phyloP scores from a whole-genome alignment of 352 stramenopile genomes.

The Lagenidium sp. region DNA sequence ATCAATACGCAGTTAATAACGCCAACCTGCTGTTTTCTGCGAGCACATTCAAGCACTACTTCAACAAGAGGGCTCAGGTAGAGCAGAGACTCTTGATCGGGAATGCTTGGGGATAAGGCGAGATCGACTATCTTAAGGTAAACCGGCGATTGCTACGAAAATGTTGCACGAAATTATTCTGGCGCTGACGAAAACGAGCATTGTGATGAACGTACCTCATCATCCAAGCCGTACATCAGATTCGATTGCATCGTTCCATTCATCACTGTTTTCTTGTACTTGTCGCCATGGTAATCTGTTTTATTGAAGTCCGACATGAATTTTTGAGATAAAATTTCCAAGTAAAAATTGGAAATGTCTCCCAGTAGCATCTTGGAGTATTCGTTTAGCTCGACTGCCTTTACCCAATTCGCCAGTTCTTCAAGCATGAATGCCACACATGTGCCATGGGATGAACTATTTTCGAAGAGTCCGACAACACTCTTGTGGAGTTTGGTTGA shows the following conservation, averaged over 20 bases:
- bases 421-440: constrained; percentile 33
- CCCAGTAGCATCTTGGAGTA: constrained; percentile 16
- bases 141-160: constrained; percentile 18
- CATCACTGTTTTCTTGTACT: constrained; percentile 24
- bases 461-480: constrained; percentile 21
- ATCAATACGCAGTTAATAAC: constrained; percentile 41
- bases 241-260: constrained; percentile 26
- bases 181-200: no score
- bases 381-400: constrained; percentile 10
- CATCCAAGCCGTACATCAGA: constrained; percentile 25
- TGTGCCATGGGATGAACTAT: constrained; percentile 16
- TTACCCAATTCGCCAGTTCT: constrained; percentile 27
- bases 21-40: constrained; percentile 14
- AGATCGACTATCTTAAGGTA: constrained; percentile 46
- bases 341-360: constrained; percentile 34
- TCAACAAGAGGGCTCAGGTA: constrained; percentile 28
- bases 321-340: constrained; percentile 23
- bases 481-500: constrained; percentile 12
- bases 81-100: constrained; percentile 33
- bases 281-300: constrained; percentile 6
- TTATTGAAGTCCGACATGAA: constrained; percentile 41
- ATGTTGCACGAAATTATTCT: no score
- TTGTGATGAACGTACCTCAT: constrained; percentile 2
- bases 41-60: constrained; percentile 30
- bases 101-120: constrained; percentile 21